phyloP scores from a whole-genome alignment of 2,329 filamentous ascomycete genomes.

The Ophiostoma fasciatum region DNA sequence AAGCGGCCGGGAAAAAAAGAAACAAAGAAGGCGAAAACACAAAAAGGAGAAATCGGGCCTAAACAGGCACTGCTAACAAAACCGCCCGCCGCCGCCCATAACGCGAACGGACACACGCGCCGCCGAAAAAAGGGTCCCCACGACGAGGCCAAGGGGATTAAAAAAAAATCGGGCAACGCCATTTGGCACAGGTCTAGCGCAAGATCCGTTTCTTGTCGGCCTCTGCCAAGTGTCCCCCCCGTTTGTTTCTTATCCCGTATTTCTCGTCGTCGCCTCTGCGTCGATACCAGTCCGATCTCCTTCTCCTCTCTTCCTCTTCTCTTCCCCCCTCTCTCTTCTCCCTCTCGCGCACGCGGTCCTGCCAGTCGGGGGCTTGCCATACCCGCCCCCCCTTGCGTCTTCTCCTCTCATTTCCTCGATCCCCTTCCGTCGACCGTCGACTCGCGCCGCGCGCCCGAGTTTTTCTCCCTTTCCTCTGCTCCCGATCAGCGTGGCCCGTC shows the following conservation, averaged over 20 bases:
- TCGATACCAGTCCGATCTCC: constrained; percentile 1
- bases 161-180: constrained; percentile 9
- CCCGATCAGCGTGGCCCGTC: constrained; percentile 11
- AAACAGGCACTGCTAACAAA: too few relatives aligned
- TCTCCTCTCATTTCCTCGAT: not conserved
- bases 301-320: not conserved
- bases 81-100: too few relatives aligned
- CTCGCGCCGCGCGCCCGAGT: too few relatives aligned
- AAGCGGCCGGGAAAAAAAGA: too few relatives aligned
- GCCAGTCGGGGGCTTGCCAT: too few relatives aligned
- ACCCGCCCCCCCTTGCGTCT: too few relatives aligned
- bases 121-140: not conserved
- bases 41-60: too few relatives aligned
- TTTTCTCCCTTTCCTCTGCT: not conserved
- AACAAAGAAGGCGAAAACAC: too few relatives aligned
- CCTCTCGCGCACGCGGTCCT: too few relatives aligned
- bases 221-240: constrained; percentile 5
- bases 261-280: constrained; percentile 1
- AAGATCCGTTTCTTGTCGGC: constrained; percentile 4
- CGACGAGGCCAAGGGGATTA: not conserved
- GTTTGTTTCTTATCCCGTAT: constrained; percentile 4
- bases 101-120: not conserved
- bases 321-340: not conserved
- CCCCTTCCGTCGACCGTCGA: too few relatives aligned
- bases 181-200: constrained; percentile 10